phyloP scores from a whole-genome alignment of 2,329 filamentous ascomycete genomes.

The Trichoderma atroviride region DNA sequence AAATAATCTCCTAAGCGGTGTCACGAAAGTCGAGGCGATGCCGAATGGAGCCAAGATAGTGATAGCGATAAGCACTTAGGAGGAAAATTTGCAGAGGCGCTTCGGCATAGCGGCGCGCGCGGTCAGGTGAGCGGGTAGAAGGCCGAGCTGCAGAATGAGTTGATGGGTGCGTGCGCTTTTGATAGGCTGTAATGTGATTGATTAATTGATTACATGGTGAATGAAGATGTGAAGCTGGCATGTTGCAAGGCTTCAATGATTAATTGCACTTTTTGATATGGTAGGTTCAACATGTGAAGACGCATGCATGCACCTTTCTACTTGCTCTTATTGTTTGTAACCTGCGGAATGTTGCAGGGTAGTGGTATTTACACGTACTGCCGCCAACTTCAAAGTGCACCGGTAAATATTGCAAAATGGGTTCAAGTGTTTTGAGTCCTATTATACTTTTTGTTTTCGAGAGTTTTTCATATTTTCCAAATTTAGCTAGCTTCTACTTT shows the following conservation, averaged over 20 bases:
- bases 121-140: slow-evolving; percentile 2
- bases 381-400: too few relatives aligned
- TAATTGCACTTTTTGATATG: too few relatives aligned
- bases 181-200: not conserved
- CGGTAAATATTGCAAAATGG: too few relatives aligned
- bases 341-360: too few relatives aligned
- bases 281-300: too few relatives aligned
- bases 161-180: not conserved
- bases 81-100: slow-evolving; percentile 21
- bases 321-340: too few relatives aligned
- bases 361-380: too few relatives aligned
- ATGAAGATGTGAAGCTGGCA: too few relatives aligned
- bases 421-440: too few relatives aligned
- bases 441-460: not conserved
- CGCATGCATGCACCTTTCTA: too few relatives aligned
- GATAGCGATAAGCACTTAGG: slow-evolving; percentile 10
- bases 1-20: slow-evolving; percentile 5
- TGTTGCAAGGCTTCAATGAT: too few relatives aligned
- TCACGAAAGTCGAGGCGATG: slow-evolving; percentile 8
- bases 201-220: not conserved
- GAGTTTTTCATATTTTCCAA: not conserved
- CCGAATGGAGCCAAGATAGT: not conserved
- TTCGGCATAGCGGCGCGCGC: not conserved
- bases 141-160: not conserved
- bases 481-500: not conserved